A percentile compares a stretch with the other conserved stretches of the same genome.
Evolutionary conservation across 2,329 filamentous ascomycete genomes (phyloP).

Genomic region (Hymenoscyphus linearis): DNA sequence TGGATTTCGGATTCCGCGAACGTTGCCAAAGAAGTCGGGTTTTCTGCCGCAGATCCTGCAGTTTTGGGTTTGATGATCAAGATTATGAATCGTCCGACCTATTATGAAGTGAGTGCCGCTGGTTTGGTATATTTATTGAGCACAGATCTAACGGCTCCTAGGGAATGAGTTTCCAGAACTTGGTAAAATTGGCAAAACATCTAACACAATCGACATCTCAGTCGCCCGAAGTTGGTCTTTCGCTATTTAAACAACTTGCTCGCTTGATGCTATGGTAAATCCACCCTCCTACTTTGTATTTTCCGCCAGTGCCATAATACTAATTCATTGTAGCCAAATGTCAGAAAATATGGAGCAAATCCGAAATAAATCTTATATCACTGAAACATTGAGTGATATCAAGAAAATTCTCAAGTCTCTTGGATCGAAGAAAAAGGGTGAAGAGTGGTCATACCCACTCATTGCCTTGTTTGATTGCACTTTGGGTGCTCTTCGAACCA

Average conservation of each 20-base stretch:
- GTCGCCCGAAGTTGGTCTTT: constrained; percentile 11
- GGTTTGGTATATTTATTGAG: background rate
- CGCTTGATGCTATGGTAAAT: constrained; percentile 26
- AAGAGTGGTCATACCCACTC: constrained; percentile 19
- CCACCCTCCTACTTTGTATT: background rate
- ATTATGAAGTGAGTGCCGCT: constrained; percentile 37
- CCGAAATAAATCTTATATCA: constrained; percentile 25
- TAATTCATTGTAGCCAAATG: constrained; percentile 18
- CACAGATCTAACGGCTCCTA: constrained; percentile 14
- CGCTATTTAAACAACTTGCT: constrained; percentile 25
- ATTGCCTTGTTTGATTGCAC: constrained; percentile 22
- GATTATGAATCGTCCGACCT: constrained; percentile 46
- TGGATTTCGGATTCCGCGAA: constrained; percentile 16
- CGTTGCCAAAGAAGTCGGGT: background rate
- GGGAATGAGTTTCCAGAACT: constrained; percentile 34
- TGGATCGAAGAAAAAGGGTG: constrained; percentile 17
- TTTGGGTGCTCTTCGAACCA: constrained; percentile 16
- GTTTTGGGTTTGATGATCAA: constrained; percentile 44
- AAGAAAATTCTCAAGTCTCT: constrained; percentile 21
- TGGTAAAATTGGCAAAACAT: constrained; percentile 31
- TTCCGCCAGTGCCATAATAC: background rate
- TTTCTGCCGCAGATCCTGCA: constrained; percentile 16
- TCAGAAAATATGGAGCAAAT: constrained; percentile 25
- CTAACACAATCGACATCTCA: constrained; percentile 12
- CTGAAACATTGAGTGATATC: constrained; percentile 21